Base-by-base conservation (phyloP, 305 asterid genomes). In the Fraxinus latifolia region DNA sequence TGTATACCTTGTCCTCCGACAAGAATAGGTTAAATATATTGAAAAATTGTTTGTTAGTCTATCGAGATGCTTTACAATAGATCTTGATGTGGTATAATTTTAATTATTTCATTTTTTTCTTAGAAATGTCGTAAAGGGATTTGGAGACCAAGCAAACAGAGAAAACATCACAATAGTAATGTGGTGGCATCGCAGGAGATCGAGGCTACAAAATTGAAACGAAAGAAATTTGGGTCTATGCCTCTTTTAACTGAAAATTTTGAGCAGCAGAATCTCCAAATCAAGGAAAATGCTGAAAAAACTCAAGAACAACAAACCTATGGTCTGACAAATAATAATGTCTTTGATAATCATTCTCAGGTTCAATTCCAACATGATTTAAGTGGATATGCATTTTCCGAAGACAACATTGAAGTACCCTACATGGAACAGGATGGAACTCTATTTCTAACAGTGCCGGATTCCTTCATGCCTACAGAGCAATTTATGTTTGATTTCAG, bases 101-200 rank as follows among this genome's bases (percentile, higher is more conserved):
- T 23, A 23, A 62, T 19, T 50, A 62, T 62, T 62, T 62, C 71
- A 23, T 2, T 62, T 62, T 62, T 60, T 62, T 62, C 32, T 23
- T 5, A 87, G 92, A 87, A 84, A 86, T 89, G 92, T 62, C 89
- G 90, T 1, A 65, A 53, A 36, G 87, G 87, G 7, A 80, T 44
- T 1, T 84, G 88, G 92, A 73, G 83, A 29, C 78, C 86, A 15
- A 85, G 85, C 0, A 12, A 42, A 21, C 32, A 83, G 79, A 84
- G 85, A 79, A 89, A 78, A 65, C 2, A 5, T 9, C 71, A 23
- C 15, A 82, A 17, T 14, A 70, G 7, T 0, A 17, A 12, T 31
- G 2, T 11, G 0, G 65, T 9, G 17, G 1, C 80, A 19, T 29
- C 74, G 2, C 23, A 29, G 15, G 12, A 27, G 14, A 55, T 4